Evolutionary conservation across 2,329 filamentous ascomycete species (phyloP), one percentile per base, ranked within the genome.

Genomic region (Penicillium italicum): DNA sequence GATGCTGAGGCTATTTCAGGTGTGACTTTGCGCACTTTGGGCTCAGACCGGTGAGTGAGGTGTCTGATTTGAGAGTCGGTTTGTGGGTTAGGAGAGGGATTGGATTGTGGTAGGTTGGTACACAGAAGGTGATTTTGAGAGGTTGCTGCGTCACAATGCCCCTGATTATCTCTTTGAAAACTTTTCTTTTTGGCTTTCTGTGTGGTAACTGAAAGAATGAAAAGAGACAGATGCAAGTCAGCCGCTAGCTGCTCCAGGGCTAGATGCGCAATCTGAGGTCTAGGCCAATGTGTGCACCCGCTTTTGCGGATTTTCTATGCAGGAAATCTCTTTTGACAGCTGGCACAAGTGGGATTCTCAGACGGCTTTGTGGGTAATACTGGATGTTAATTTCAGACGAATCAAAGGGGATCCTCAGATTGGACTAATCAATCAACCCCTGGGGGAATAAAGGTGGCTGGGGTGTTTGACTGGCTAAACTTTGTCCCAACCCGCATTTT

Each of bases 361-460:
- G 22, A 28, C 6, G 33, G 30, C n/a, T 16, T 26, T 20, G 28
- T 30, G n/a, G 16, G 34, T 9, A 11, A 26, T 9, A 4, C 6
- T 34, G 11, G 12, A 33, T 45, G 28, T 7, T 30, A 24, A 40
- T 18, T 45, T 31, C 24, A 26, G 18, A 5, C 34, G 40, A 55
- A 45, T 51, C 34, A 41, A 40, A 48, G 9, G 50, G 36, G 36
- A 46, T 33, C 9, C 22, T 57, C 34, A 46, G 22, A 40, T 45
- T 31, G 16, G 20, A 22, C 5, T 18, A 18, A 37, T 28, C 24
- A 37, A 24, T 42, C 43, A 31, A 14, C 50, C 48, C 50, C 42
- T 53, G 37, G 50, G 9, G 44, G 54, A 60, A 63, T 47, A 34
- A 62, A 52, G 62, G 64, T 66, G 64, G 64, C 64, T 66, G 63